Base-by-base conservation (phyloP, 1,284 basidiomycete genomes). In the Tranzscheliella williamsii region DNA sequence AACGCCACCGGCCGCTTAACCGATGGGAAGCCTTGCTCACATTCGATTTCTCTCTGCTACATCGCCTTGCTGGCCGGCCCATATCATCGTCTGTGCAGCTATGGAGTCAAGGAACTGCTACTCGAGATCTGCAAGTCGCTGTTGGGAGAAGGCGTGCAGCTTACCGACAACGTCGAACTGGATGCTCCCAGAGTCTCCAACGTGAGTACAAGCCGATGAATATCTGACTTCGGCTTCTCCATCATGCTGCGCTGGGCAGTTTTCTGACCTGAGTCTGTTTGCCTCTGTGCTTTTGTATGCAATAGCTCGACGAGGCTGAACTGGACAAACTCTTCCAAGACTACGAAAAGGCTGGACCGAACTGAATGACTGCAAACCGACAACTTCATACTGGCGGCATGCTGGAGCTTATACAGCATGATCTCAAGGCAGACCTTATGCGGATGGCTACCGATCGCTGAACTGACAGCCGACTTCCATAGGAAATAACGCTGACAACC, bases 51-150 rank as follows among this genome's bases (percentile, higher is more conserved):
- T n/a, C n/a, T n/a, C n/a, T n/a, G n/a, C n/a, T n/a, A n/a, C n/a
- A n/a, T n/a, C n/a, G n/a, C n/a, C n/a, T n/a, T n/a, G n/a, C n/a
- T n/a, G n/a, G n/a, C n/a, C n/a, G n/a, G n/a, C n/a, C n/a, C n/a
- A n/a, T n/a, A n/a, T n/a, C n/a, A n/a, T n/a, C n/a, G n/a, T n/a
- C n/a, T 29, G 11, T 29, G n/a, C 13, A 57, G 54, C 46, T 63
- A 63, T 45, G 60, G 60, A 18, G 49, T 63, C 49, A 63, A 63
- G 46, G 60, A 63, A 42, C 60, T 63, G 4, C 43, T 57, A 11
- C 45, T 63, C 12, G 60, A 63, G 11, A 40, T 63, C 18, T 63
- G 60, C 60, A 63, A 63, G 45, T 29, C 38, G 15, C 43, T 63
- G 20, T 53, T 63, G 24, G 60, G 60, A 24, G 60, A 63, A 30